Evolutionary conservation across 768 basidiomycete species (phyloP).

Genomic region (Royoungia palumana): DNA sequence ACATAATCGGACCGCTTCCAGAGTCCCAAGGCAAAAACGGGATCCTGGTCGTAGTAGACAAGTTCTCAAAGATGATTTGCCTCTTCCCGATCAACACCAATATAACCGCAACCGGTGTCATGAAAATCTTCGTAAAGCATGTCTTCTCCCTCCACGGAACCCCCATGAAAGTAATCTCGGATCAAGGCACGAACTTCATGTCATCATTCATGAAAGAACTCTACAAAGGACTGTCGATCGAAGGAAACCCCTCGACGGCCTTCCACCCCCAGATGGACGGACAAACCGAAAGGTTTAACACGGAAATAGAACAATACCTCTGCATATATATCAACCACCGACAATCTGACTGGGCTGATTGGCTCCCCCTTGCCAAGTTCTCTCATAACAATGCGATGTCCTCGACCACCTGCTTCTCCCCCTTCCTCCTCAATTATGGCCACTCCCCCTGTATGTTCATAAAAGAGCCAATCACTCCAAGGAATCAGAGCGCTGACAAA

Average conservation of each 20-base stretch:
- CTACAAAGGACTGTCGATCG: no score
- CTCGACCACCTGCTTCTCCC: no score
- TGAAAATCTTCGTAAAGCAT: slow-evolving; percentile 18
- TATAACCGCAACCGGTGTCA: slow-evolving; percentile 14
- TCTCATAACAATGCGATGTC: no score
- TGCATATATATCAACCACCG: neutral
- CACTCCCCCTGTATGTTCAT: no score
- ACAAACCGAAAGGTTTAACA: neutral
- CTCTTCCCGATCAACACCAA: neutral
- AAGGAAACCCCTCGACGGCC: slow-evolving; percentile 33
- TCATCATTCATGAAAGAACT: slow-evolving; percentile 9
- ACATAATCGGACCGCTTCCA: slow-evolving; percentile 1
- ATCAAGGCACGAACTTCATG: slow-evolving; percentile 27
- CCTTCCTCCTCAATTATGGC: no score
- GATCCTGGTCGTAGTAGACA: neutral
- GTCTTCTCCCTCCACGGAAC: slow-evolving; percentile 28
- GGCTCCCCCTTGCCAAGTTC: no score
- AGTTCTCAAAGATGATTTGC: slow-evolving; percentile 3
- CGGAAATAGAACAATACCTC: neutral
- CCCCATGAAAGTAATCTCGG: slow-evolving; percentile 28
- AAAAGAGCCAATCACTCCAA: no score
- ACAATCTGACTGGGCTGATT: no score
- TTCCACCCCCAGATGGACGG: slow-evolving; percentile 37
- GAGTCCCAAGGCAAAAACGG: neutral
- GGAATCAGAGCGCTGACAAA: no score